These are phyloP conservation scores for Zygnema circumcarinatum DNA, from an alignment of 139 green algal genomes.

Conservation along the genomic window DNA sequence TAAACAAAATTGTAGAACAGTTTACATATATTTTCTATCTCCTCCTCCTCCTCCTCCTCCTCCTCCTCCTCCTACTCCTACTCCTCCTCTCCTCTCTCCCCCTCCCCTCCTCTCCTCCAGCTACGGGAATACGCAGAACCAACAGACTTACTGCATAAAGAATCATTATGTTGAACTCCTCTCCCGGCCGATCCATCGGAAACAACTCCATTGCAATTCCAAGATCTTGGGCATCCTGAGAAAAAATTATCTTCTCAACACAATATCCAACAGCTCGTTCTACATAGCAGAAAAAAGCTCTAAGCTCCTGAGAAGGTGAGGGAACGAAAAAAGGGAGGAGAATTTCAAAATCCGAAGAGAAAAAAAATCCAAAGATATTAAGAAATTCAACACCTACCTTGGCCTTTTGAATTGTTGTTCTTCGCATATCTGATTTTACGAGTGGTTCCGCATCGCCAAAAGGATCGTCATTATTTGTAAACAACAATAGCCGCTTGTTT, in stretches of 20 bases:
- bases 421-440: slow-evolving; percentile 17
- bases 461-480: slow-evolving; percentile 57
- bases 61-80: no score
- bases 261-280: no score
- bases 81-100: no score
- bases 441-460: slow-evolving; percentile 21
- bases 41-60: no score
- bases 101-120: no score
- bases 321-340: background rate
- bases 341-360: background rate
- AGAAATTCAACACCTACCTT: background rate
- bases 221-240: slow-evolving; percentile 30
- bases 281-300: no score
- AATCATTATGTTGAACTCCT: slow-evolving; percentile 51
- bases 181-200: slow-evolving; percentile 45
- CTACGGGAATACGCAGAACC: no score
- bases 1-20: no score
- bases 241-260: no score
- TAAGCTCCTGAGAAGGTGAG: background rate
- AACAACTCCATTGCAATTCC: slow-evolving; percentile 38
- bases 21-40: no score
- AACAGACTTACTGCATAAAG: slow-evolving; percentile 42
- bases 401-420: slow-evolving; percentile 25
- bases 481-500: slow-evolving; percentile 44
- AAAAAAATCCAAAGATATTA: background rate